A percentile compares a stretch with the other conserved stretches of the same genome.
These are phyloP conservation scores for Yamadazyma diddensiae DNA, from an alignment of 1,139 yeast species.

Conservation along the genomic window DNA sequence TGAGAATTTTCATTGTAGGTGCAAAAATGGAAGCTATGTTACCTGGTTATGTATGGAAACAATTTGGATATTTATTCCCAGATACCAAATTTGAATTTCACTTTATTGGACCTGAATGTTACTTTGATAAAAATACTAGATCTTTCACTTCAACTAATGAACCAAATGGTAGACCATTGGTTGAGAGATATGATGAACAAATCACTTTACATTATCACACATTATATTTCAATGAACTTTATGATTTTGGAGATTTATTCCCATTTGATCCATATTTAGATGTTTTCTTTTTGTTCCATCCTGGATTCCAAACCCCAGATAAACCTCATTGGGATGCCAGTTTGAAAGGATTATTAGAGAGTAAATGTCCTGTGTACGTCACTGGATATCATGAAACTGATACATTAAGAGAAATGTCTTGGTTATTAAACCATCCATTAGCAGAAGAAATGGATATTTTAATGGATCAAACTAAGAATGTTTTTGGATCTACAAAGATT, in stretches of 20 bases:
- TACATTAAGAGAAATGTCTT: conserved; percentile 62
- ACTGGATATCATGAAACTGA: conserved; percentile 88
- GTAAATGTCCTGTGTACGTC: conserved; percentile 87
- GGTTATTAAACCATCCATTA: conserved; percentile 63
- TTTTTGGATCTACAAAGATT: conserved; percentile 86
- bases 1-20: conserved; percentile 85
- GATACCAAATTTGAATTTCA: conserved; percentile 79
- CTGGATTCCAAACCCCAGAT: conserved; percentile 87
- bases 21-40: conserved; percentile 92
- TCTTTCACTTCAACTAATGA: conserved; percentile 36
- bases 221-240: conserved; percentile 84
- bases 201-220: conserved; percentile 80
- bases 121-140: conserved; percentile 57
- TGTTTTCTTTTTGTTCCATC: conserved; percentile 89
- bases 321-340: conserved; percentile 79
- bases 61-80: conserved; percentile 83
- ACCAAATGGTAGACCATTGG: conserved; percentile 57
- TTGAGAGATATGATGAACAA: conserved; percentile 72
- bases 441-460: conserved; percentile 74
- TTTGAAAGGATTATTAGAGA: conserved; percentile 80
- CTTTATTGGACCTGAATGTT: conserved; percentile 91
- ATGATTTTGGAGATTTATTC: conserved; percentile 90
- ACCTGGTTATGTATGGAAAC: conserved; percentile 96
- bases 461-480: conserved; percentile 69
- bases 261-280: conserved; percentile 98